A percentile compares a stretch with the other conserved stretches of the same genome.
Evolutionary conservation across 2,329 filamentous ascomycete genomes (phyloP).

Genomic region (Teratosphaeria nubilosa): DNA sequence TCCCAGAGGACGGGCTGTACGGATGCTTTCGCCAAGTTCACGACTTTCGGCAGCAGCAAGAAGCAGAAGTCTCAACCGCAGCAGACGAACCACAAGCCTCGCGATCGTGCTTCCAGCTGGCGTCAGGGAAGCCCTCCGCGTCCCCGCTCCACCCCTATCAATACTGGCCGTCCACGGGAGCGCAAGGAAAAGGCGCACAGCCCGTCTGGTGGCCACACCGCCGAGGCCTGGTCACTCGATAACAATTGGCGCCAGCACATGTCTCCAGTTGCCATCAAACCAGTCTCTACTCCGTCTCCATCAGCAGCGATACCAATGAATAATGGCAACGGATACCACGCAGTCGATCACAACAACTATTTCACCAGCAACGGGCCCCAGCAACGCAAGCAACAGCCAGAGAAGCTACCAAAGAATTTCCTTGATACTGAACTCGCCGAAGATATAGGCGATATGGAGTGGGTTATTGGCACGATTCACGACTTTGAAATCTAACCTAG

Average conservation of each 20-base stretch:
- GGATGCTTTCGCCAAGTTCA: slow-evolving; percentile 23
- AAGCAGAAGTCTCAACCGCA: slow-evolving; percentile 16
- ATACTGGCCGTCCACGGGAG: slow-evolving; percentile 28
- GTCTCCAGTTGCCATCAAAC: slow-evolving; percentile 9
- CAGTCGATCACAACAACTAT: slow-evolving; percentile 6
- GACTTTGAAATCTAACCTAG: not conserved
- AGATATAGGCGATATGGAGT: slow-evolving; percentile 75
- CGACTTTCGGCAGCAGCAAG: slow-evolving; percentile 24
- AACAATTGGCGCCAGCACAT: slow-evolving; percentile 42
- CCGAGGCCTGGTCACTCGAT: slow-evolving; percentile 32
- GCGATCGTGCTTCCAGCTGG: slow-evolving; percentile 23
- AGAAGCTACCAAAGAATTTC: slow-evolving; percentile 28
- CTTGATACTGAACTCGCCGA: slow-evolving; percentile 31
- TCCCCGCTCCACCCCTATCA: slow-evolving; percentile 24
- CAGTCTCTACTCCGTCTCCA: slow-evolving; percentile 6
- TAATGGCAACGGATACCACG: slow-evolving; percentile 3
- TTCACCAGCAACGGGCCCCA: slow-evolving; percentile 1
- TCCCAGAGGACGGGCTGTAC: slow-evolving; percentile 23
- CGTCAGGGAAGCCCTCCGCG: slow-evolving; percentile 20
- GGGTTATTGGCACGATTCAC: slow-evolving; percentile 65
- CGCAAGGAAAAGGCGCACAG: slow-evolving; percentile 14
- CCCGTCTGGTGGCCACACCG: slow-evolving; percentile 3
- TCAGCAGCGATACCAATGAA: not conserved
- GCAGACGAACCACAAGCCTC: slow-evolving; percentile 12
- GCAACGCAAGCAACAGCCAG: slow-evolving; percentile 11